phyloP scores from a whole-genome alignment of 148 eudicot species.

The Chenopodium formosanum region DNA sequence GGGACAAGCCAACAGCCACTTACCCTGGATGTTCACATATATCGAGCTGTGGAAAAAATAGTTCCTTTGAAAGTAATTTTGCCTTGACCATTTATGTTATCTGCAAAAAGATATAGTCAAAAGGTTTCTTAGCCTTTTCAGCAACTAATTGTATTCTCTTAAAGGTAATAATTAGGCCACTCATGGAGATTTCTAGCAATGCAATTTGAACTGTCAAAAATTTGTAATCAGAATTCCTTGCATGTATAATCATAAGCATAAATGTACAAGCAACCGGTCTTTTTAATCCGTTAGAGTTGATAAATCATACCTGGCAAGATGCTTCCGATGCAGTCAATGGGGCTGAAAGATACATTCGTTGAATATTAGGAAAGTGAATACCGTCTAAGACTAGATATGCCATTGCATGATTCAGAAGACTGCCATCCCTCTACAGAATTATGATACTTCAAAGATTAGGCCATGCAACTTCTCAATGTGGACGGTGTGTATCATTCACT shows the following conservation, averaged over 20 bases:
- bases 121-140: not conserved
- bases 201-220: not conserved
- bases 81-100: not conserved
- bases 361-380: too few relatives aligned
- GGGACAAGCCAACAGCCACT: not conserved
- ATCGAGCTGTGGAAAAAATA: slow-evolving; percentile 15
- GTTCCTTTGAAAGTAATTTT: slow-evolving; percentile 1
- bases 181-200: not conserved
- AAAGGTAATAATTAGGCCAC: not conserved
- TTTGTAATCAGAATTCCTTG: not conserved
- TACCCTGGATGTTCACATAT: slow-evolving; percentile 10
- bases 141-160: not conserved
- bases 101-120: not conserved
- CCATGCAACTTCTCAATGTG: too few relatives aligned
- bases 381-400: too few relatives aligned
- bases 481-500: too few relatives aligned
- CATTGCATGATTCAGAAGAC: too few relatives aligned
- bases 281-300: too few relatives aligned
- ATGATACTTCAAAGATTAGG: too few relatives aligned
- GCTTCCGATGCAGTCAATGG: too few relatives aligned
- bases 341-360: too few relatives aligned
- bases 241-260: not conserved
- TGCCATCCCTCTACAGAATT: too few relatives aligned
- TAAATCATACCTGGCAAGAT: too few relatives aligned
- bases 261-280: not conserved